Evolutionary conservation across 805 yeast species (phyloP), one percentile per base, ranked within the genome.

Genomic region (Candida germanica): DNA sequence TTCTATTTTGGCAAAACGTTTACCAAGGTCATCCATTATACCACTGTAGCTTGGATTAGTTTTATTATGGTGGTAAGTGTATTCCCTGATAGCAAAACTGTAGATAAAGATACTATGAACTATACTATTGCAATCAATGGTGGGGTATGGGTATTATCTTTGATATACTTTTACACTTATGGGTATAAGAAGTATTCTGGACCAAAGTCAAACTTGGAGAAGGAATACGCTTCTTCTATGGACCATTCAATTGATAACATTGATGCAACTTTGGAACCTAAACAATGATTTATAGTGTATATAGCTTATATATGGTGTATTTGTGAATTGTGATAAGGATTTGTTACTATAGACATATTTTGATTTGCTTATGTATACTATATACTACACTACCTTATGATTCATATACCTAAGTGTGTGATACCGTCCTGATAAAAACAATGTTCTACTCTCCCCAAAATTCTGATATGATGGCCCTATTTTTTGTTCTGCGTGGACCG

Each of bases 51-150:
- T 5, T 83, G 78, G 69, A 70, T 76, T 34, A 42, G 51, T 0
- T 83, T 71, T 47, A 70, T 73, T 39, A 75, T 81, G 22, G 59
- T 77, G 15, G 56, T 82, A 57, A 64, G 73, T 25, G 77, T 77
- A 80, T 75, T 82, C 64, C 91, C 93, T 20, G 59, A 71, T 13
- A 56, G 56, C 24, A 54, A 58, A 21, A 43, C 50, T 15, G 75
- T 71, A 5, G 57, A 60, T 20, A 64, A 64, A 38, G 56, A 58
- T 4, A 49, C 75, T 14, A 82, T 83, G 91, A 83, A 83, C 59
- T 83, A 83, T 54, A 77, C 87, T 0, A 71, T 72, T 44, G 84
- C 77, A 2, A 78, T 82, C 39, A 79, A 77, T 17, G 72, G 75
- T 20, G 80, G 80, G 6, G 71, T 76, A 12, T 77, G 83, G 83